phyloP scores from a whole-genome alignment of 2,329 filamentous ascomycete species.

The Phaeophleospora eucalypticola region DNA sequence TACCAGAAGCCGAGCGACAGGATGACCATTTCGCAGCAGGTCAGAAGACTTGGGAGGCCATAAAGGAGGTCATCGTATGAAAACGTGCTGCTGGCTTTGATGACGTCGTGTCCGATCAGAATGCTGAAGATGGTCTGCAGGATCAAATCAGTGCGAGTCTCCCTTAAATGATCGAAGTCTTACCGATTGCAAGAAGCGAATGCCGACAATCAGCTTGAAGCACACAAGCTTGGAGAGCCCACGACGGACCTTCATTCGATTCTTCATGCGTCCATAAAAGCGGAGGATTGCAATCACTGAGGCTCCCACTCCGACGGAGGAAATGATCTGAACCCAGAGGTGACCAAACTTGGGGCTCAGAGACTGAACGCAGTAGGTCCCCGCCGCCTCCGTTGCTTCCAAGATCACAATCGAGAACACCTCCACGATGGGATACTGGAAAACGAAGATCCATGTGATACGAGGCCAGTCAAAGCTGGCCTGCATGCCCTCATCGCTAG shows the following conservation, averaged over 20 bases:
- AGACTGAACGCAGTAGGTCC: slow-evolving; percentile 24
- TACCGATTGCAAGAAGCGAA: slow-evolving; percentile 24
- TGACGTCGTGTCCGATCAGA: slow-evolving; percentile 22
- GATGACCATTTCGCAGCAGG: slow-evolving; percentile 25
- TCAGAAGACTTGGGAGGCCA: slow-evolving; percentile 23
- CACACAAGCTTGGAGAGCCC: slow-evolving; percentile 25
- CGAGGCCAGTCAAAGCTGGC: slow-evolving; percentile 17
- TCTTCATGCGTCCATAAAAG: slow-evolving; percentile 25
- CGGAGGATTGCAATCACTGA: slow-evolving; percentile 24
- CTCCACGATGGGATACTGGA: slow-evolving; percentile 28
- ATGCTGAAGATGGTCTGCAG: slow-evolving; percentile 24
- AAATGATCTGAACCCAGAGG: slow-evolving; percentile 21
- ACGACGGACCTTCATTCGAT: slow-evolving; percentile 17
- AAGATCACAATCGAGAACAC: slow-evolving; percentile 21
- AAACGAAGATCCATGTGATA: slow-evolving; percentile 27
- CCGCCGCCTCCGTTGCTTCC: slow-evolving; percentile 22
- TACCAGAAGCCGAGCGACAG: slow-evolving; percentile 28
- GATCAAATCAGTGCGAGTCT: no score
- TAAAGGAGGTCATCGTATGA: slow-evolving; percentile 26
- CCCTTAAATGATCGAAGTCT: no score
- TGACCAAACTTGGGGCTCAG: slow-evolving; percentile 20
- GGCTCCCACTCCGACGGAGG: slow-evolving; percentile 19
- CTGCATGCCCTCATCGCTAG: slow-evolving; percentile 15
- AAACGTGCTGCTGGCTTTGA: slow-evolving; percentile 19
- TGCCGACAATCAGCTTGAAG: slow-evolving; percentile 30